Evolutionary conservation across 2,329 filamentous ascomycete genomes (phyloP).

Genomic region (Aureobasidium mangrovei): DNA sequence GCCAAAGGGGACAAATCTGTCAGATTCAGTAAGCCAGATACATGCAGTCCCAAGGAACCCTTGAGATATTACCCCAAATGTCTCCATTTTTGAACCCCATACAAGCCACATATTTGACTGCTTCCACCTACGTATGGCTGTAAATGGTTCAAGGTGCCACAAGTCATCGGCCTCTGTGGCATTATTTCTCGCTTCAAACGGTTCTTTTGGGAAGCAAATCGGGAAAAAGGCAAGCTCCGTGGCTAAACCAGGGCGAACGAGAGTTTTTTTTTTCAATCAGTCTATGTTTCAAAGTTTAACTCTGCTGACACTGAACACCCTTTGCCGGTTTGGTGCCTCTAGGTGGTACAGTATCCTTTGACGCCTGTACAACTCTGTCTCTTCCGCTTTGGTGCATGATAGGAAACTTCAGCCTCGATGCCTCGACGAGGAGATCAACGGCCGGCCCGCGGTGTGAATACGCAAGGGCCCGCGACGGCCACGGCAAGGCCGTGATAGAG

Average conservation of each 20-base stretch:
- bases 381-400: not conserved
- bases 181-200: not conserved
- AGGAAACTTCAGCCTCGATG: not conserved
- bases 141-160: not conserved
- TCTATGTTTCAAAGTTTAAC: not conserved
- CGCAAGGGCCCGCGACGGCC: not conserved
- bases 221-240: not conserved
- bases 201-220: not conserved
- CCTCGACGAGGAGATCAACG: not conserved
- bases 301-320: not conserved
- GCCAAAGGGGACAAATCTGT: not conserved
- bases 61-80: constrained; percentile 1
- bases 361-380: not conserved
- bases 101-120: not conserved
- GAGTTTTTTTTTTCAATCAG: not conserved
- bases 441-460: constrained; percentile 1
- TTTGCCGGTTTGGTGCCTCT: not conserved
- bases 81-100: constrained; percentile 5
- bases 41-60: not conserved
- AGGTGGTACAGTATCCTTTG: not conserved
- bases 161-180: constrained; percentile 4
- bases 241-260: not conserved
- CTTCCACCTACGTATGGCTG: no score
- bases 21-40: constrained; percentile 1
- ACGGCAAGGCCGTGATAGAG: not conserved